phyloP scores from a whole-genome alignment of 352 stramenopile genomes.

The Phytophthora idaei region DNA sequence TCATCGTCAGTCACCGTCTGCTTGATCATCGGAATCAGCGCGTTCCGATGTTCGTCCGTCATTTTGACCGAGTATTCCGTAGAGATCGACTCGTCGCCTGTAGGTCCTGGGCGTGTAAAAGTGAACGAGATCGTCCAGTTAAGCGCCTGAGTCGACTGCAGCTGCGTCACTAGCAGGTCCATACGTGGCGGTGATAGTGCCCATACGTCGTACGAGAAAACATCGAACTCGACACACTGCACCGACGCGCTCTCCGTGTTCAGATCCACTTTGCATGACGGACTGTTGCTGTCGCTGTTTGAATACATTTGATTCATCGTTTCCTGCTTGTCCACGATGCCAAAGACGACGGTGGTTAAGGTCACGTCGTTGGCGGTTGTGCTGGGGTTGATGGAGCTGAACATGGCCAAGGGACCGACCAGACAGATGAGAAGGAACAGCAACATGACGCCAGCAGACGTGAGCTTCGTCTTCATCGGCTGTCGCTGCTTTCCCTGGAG shows the following conservation, averaged over 20 bases:
- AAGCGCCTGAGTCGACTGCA: constrained; percentile 71
- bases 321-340: constrained; percentile 73
- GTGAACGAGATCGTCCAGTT: constrained; percentile 79
- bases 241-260: constrained; percentile 77
- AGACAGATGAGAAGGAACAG: constrained; percentile 80
- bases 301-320: constrained; percentile 81
- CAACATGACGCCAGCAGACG: constrained; percentile 78
- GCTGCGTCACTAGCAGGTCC: constrained; percentile 68
- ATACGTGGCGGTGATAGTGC: constrained; percentile 70
- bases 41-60: constrained; percentile 61
- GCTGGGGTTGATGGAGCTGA: constrained; percentile 88
- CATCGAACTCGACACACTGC: constrained; percentile 80
- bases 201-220: constrained; percentile 82
- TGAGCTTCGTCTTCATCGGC: constrained; percentile 67
- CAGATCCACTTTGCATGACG: constrained; percentile 56
- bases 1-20: constrained; percentile 43
- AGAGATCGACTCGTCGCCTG: constrained; percentile 63
- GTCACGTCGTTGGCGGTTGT: constrained; percentile 76
- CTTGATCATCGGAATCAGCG: constrained; percentile 80
- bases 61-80: constrained; percentile 54
- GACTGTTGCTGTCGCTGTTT: constrained; percentile 78
- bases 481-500: constrained; percentile 85
- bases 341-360: constrained; percentile 66
- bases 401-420: constrained; percentile 76
- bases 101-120: constrained; percentile 70